Percentiles rank a stretch among this genome's conserved stretches.
Conservation (phyloP, 73 alveolate species). For the Tetrahymena malaccensis region DNA sequence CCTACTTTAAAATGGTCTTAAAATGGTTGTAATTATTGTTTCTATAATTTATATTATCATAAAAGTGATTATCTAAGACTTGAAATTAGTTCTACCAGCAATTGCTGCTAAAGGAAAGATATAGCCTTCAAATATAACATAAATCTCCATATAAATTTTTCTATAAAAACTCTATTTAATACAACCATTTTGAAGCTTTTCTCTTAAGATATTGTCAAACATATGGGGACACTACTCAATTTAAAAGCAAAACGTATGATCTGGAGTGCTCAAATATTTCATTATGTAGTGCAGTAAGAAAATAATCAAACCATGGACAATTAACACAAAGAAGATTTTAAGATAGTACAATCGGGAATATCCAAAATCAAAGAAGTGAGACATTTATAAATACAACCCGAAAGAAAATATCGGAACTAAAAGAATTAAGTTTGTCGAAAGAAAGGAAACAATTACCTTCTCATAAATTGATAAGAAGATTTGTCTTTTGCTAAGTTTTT, state of each 20-base stretch:
- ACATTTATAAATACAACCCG: neutral
- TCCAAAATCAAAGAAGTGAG: neutral
- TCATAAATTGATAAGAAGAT: neutral
- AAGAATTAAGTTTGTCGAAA: neutral
- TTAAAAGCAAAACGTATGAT: neutral
- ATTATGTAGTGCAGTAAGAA: neutral
- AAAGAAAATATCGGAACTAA: neutral
- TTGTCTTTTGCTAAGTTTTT: neutral
- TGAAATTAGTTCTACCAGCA: neutral
- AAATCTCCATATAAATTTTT: neutral
- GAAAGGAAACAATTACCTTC: neutral
- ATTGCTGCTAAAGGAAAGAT: neutral
- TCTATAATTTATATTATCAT: neutral
- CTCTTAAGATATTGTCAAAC: neutral
- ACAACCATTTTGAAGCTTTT: neutral
- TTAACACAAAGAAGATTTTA: neutral
- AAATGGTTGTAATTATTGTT: neutral
- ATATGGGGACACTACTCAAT: neutral
- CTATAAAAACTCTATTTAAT: neutral
- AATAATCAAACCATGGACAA: neutral
- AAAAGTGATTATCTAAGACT: neutral
- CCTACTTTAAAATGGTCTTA: neutral
- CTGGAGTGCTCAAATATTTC: neutral
- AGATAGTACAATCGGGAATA: neutral
- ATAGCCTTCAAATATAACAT: neutral